These are phyloP conservation scores for Tolypocladium inflatum DNA, from an alignment of 2,329 filamentous ascomycete genomes.

Conservation along the genomic window DNA sequence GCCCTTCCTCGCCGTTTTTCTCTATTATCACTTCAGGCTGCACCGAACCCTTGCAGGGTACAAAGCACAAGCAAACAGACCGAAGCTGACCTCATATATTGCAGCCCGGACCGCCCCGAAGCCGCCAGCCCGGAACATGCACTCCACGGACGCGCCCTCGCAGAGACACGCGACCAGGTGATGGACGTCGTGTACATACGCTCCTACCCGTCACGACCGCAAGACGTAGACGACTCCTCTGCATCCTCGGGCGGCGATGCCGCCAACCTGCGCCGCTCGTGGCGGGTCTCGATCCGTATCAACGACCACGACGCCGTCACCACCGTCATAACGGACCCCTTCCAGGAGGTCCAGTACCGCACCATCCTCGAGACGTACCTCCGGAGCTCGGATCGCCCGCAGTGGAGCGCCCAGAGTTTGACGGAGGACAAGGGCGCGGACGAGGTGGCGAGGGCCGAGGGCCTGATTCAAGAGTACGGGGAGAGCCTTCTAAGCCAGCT, in stretches of 20 bases:
- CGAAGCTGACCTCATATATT: background rate
- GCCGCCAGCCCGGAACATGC: background rate
- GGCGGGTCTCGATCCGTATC: constrained; percentile 12
- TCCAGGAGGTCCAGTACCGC: constrained; percentile 13
- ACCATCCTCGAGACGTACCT: constrained; percentile 16
- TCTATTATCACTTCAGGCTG: too few relatives aligned
- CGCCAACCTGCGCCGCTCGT: constrained; percentile 8
- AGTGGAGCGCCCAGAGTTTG: constrained; percentile 10
- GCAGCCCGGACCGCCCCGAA: background rate
- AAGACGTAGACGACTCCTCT: constrained; percentile 1
- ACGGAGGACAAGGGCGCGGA: constrained; percentile 5
- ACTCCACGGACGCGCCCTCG: background rate
- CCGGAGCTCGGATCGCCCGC: constrained; percentile 12
- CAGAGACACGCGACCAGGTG: constrained; percentile 4
- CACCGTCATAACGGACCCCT: constrained; percentile 13
- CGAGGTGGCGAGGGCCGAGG: constrained; percentile 8
- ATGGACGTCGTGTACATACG: constrained; percentile 12
- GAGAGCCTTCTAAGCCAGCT: constrained; percentile 11
- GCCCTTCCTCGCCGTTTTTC: background rate
- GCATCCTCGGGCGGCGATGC: background rate
- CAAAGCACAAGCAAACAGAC: background rate
- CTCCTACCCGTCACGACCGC: constrained; percentile 5
- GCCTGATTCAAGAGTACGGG: constrained; percentile 11
- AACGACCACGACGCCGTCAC: constrained; percentile 7
- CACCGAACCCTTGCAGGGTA: too few relatives aligned